Percentiles rank a stretch among this genome's conserved stretches.
These are phyloP conservation scores for Aspergillus avenaceus DNA, from an alignment of 495 filamentous ascomycete species.

Conservation along the genomic window DNA sequence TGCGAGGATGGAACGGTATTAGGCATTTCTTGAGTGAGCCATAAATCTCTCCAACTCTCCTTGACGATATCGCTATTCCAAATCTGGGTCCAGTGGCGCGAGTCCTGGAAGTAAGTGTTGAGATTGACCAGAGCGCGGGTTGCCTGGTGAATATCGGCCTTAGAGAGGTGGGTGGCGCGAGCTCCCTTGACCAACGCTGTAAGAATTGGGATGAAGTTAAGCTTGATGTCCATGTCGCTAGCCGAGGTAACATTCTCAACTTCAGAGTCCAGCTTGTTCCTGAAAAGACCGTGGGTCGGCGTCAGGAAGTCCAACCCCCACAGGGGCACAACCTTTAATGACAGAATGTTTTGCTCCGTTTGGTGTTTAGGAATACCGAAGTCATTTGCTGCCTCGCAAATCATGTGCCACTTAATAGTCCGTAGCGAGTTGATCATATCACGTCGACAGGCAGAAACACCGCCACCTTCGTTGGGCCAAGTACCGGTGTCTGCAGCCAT, in stretches of 20 bases:
- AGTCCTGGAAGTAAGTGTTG: conserved; percentile 58
- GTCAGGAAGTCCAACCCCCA: conserved; percentile 64
- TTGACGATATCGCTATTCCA: conserved; percentile 62
- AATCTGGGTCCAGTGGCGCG: conserved; percentile 58
- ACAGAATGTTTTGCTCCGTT: conserved; percentile 62
- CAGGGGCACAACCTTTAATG: conserved; percentile 60
- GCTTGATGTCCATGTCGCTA: conserved; percentile 50
- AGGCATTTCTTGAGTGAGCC: conserved; percentile 54
- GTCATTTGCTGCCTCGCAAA: conserved; percentile 63
- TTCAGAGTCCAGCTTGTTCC: conserved; percentile 57
- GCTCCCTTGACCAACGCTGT: conserved; percentile 56
- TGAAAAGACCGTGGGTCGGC: conserved; percentile 60
- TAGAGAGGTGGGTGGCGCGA: conserved; percentile 48
- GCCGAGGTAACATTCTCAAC: conserved; percentile 54
- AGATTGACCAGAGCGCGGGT: conserved; percentile 57
- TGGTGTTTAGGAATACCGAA: conserved; percentile 64
- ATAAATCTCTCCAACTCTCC: conserved; percentile 56
- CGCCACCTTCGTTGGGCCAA: conserved; percentile 64
- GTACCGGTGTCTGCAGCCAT: conserved; percentile 61
- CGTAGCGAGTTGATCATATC: conserved; percentile 62
- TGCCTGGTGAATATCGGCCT: conserved; percentile 49
- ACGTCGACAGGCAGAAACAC: conserved; percentile 63
- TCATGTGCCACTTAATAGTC: conserved; percentile 62
- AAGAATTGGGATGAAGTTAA: conserved; percentile 60
- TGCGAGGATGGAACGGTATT: conserved; percentile 48